Evolutionary conservation across 306 rosid species (phyloP).

Genomic region (Delonix regia): DNA sequence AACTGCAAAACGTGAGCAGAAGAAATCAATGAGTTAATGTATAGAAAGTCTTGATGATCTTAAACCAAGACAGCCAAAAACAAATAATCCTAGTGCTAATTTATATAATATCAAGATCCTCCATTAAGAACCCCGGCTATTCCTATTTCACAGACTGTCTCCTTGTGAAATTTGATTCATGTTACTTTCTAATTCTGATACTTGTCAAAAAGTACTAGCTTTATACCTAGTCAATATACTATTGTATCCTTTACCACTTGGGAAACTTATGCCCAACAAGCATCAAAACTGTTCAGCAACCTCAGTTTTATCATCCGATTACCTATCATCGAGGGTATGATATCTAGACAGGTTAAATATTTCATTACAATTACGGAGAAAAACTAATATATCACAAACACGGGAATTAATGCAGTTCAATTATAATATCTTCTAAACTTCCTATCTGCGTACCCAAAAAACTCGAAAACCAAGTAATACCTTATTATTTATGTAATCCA

Average conservation of each 20-base stretch:
- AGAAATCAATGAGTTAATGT: constrained; percentile 15
- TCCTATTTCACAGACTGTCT: constrained; percentile 10
- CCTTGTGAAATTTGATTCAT: constrained; percentile 6
- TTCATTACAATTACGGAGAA: not conserved
- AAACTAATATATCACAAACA: not conserved
- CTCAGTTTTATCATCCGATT: not conserved
- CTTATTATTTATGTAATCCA: constrained; percentile 80
- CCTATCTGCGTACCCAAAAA: not conserved
- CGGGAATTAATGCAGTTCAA: not conserved
- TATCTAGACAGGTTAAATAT: not conserved
- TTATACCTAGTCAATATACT: not conserved
- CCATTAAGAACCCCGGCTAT: not conserved
- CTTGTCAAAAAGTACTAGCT: not conserved
- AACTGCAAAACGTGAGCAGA: constrained; percentile 49
- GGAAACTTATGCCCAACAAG: constrained; percentile 3
- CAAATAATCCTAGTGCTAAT: not conserved
- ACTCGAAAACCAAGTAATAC: constrained; percentile 34
- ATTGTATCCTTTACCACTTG: not conserved
- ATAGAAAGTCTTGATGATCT: not conserved
- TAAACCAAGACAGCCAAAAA: constrained; percentile 13
- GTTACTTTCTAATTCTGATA: not conserved
- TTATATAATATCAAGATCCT: not conserved
- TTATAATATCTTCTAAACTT: not conserved
- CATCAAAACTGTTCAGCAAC: constrained; percentile 9
- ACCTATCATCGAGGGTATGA: not conserved